These are phyloP conservation scores for Fistulinella prunicolor DNA, from an alignment of 768 basidiomycete species.

Conservation along the genomic window DNA sequence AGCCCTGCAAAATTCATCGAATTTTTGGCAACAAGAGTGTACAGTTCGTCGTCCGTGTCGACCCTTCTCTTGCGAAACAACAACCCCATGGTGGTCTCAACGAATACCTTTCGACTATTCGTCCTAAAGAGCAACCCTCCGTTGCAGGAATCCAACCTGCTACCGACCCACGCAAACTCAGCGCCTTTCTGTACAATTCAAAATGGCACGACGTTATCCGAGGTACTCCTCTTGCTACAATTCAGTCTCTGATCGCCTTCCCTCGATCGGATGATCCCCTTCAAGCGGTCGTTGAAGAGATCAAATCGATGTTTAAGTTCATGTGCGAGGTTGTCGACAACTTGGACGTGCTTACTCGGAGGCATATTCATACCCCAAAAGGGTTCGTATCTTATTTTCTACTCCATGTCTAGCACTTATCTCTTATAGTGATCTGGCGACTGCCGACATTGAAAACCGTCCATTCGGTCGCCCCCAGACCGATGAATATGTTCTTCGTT, in stretches of 20 bases:
- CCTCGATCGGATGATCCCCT: background rate
- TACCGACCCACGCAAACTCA: background rate
- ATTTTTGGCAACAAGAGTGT: background rate
- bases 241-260: background rate
- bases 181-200: background rate
- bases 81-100: background rate
- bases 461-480: background rate
- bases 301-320: background rate
- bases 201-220: background rate
- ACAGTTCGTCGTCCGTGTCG: background rate
- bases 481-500: background rate
- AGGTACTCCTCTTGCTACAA: background rate
- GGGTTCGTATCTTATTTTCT: too few relatives aligned
- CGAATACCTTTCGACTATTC: background rate
- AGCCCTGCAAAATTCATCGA: background rate
- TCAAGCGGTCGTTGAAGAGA: background rate
- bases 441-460: background rate
- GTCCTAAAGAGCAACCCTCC: background rate
- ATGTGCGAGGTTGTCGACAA: too few relatives aligned
- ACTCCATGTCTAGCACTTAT: too few relatives aligned
- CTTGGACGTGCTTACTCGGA: background rate
- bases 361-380: background rate
- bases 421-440: background rate
- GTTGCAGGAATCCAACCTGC: background rate
- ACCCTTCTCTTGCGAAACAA: background rate